phyloP scores from a whole-genome alignment of 148 eudicot species.

The Selenicereus undatus region DNA sequence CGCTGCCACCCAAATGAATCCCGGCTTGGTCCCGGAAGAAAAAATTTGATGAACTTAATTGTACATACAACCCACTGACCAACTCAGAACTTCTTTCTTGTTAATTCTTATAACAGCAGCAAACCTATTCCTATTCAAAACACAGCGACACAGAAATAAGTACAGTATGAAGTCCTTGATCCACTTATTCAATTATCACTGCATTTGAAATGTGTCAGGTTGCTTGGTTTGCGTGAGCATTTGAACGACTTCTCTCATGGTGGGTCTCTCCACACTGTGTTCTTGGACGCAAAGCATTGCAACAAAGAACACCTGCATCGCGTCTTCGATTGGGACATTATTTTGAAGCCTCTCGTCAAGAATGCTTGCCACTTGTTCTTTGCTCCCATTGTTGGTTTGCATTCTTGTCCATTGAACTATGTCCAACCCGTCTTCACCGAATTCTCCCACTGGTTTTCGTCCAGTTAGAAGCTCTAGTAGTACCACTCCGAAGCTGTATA shows the following conservation, averaged over 20 bases:
- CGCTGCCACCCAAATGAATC: too few relatives aligned
- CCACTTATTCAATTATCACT: not conserved
- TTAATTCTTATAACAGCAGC: too few relatives aligned
- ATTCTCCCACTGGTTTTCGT: not conserved
- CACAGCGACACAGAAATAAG: not conserved
- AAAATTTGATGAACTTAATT: too few relatives aligned
- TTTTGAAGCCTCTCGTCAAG: not conserved
- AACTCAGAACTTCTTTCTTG: too few relatives aligned
- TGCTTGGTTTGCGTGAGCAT: not conserved
- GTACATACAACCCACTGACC: too few relatives aligned
- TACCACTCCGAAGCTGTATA: slow-evolving; percentile 18
- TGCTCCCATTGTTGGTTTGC: not conserved
- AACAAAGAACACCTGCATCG: slow-evolving; percentile 13
- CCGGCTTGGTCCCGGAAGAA: too few relatives aligned
- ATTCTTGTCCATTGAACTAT: not conserved
- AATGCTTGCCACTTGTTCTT: not conserved
- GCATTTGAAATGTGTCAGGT: not conserved
- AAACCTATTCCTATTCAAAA: too few relatives aligned
- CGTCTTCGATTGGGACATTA: not conserved
- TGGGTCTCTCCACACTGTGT: not conserved
- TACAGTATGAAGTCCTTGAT: not conserved
- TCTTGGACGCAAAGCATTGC: slow-evolving; percentile 15
- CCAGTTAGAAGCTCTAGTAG: slow-evolving; percentile 6
- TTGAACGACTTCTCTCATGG: not conserved
- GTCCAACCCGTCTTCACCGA: not conserved